These are phyloP conservation scores for Curvularia hawaiiensis DNA, from an alignment of 2,329 filamentous ascomycete species.

Conservation along the genomic window DNA sequence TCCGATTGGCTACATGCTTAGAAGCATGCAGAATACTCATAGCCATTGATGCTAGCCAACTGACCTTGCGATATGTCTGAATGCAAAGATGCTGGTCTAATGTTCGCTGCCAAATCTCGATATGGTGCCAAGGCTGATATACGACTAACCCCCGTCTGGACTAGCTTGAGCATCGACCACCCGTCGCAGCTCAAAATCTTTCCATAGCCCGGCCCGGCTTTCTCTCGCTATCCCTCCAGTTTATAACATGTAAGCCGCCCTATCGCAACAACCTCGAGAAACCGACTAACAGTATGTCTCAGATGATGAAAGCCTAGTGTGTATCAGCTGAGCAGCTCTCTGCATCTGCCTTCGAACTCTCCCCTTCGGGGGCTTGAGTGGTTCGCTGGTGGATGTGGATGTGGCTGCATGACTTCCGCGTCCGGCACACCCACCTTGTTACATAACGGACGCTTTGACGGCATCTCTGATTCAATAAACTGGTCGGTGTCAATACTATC, in stretches of 20 bases:
- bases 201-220: constrained; percentile 28
- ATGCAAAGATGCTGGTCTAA: not conserved
- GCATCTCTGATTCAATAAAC: constrained; percentile 85
- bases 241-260: constrained; percentile 84
- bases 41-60: not conserved
- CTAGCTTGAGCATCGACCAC: constrained; percentile 28
- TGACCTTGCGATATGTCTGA: not conserved
- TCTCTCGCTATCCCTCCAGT: constrained; percentile 93
- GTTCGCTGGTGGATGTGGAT: constrained; percentile 69
- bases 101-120: constrained; percentile 7
- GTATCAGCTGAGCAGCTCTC: constrained; percentile 84
- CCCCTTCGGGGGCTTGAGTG: constrained; percentile 88
- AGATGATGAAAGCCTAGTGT: constrained; percentile 99
- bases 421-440: constrained; percentile 99
- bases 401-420: constrained; percentile 91
- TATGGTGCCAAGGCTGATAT: constrained; percentile 17
- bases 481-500: constrained; percentile 55
- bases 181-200: constrained; percentile 41
- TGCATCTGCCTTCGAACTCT: constrained; percentile 76
- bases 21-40: constrained; percentile 35
- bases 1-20: constrained; percentile 19
- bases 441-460: constrained; percentile 92
- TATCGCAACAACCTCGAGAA: not conserved
- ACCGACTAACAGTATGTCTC: constrained; percentile 32
- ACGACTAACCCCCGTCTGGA: constrained; percentile 27